Base-by-base conservation (phyloP, 2,329 filamentous ascomycete species). In the Calonectria fujianensis region DNA sequence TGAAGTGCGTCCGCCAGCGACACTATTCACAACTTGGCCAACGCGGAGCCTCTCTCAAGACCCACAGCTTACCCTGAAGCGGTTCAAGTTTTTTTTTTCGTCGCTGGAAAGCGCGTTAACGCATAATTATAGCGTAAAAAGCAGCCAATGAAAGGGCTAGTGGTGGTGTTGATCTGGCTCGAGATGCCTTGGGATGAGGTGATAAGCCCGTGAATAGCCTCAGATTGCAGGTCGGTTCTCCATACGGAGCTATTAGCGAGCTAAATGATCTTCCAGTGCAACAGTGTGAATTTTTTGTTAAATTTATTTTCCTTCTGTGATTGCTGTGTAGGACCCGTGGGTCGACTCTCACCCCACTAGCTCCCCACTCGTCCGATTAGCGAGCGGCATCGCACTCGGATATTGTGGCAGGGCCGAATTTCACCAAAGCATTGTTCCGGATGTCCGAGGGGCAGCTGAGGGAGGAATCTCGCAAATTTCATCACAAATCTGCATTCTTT, bases 1-100 rank as follows among this genome's bases (percentile, higher is more conserved):
- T 63, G 57, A 63, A 24, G 57, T 63, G 7, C 29, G 20, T 16
- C 57, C 18, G 37, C 57, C 57, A 39, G 35, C 57, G 57, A 63
- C 57, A 63, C 57, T 63, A 63, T 63, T 63, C 57, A 63, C 57
- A 63, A 41, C 57, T 63, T 63, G 57, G 35, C 57, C 57, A 63
- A 63, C 57, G 18, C 18, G 57, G 35, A 41, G 39, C 57, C 57
- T 29, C 37, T 41, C 37, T 18, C 5, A n/a, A 41, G 57, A 29
- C 57, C 57, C 57, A 63, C 57, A 63, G 57, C 57, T 63, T 63
- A 63, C 57, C 57, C 57, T 45, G 39, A 24, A 63, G 57, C 37
- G 32, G 6, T n/a, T 29, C 24, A 29, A 11, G 24, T 63, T 63
- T 63, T 63, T 63, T 24, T 41, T 63, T 63, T 39, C 10, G 14